A percentile compares a stretch with the other conserved stretches of the same genome.
phyloP scores from a whole-genome alignment of 108 stramenopile genomes.

The Skeletonema grethae region DNA sequence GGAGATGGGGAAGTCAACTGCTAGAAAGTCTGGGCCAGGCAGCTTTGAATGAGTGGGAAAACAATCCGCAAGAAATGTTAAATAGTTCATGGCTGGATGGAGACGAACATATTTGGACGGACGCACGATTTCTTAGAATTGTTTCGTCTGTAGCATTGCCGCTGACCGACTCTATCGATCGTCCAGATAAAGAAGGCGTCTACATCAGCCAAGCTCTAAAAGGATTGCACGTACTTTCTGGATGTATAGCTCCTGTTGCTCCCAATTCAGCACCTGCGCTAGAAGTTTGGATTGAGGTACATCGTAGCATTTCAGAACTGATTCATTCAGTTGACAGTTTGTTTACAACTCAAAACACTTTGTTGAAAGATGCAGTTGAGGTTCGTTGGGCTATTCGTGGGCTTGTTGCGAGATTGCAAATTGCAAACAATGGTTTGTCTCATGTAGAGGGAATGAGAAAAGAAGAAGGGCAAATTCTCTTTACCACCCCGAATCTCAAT shows the following conservation, averaged over 20 bases:
- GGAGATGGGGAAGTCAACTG: conserved; percentile 62
- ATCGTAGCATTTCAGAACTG: conserved; percentile 34
- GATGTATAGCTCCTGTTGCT: conserved; percentile 32
- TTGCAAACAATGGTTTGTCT: conserved; percentile 17
- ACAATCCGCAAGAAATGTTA: background rate
- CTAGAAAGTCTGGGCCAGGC: conserved; percentile 52
- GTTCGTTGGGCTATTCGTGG: conserved; percentile 62
- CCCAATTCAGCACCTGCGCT: conserved; percentile 16
- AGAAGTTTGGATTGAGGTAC: conserved; percentile 29
- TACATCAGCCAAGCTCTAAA: conserved; percentile 49
- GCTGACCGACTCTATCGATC: conserved; percentile 23
- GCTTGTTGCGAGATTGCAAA: conserved; percentile 42
- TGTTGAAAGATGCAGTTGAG: conserved; percentile 58
- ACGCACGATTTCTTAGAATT: conserved; percentile 34
- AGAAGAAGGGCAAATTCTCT: background rate
- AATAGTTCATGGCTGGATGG: conserved; percentile 3
- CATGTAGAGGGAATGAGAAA: background rate
- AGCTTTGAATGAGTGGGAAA: conserved; percentile 30
- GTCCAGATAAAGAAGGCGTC: conserved; percentile 55
- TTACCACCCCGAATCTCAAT: conserved; percentile 50
- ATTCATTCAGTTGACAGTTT: conserved; percentile 44
- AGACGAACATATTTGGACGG: conserved; percentile 24
- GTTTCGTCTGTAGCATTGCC: conserved; percentile 55
- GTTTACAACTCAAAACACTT: conserved; percentile 20
- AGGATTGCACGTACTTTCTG: conserved; percentile 47